Base-by-base conservation (phyloP, 192 early-diverging fungal species). In the Radiomyces spectabilis region DNA sequence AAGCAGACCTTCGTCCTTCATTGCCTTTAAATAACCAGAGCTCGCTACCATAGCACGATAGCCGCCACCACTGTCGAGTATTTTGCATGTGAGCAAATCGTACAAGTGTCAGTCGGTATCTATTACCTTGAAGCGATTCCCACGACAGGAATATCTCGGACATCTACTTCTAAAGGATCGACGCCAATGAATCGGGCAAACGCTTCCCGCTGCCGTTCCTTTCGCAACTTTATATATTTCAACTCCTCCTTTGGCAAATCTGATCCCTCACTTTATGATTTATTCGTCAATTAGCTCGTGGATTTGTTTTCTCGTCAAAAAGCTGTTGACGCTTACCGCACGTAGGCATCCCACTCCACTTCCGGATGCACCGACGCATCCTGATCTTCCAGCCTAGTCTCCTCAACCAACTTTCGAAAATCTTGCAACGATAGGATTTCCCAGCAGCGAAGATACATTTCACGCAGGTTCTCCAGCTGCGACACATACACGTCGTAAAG, bases 181-280 rank as follows among this genome's bases (percentile, higher is more conserved):
- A 86, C 86, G 2, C 84, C 80, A 59, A 91, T 85, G 59, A 86
- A 89, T 56, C 80, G 70, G 16, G 88, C 85, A 75, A 91, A 91
- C 3, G 46, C 15, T 30, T 5, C 4, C 16, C 40, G 39, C 19
- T 55, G 38, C 21, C 2, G 39, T 6, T 1, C 38, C 30, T 41
- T 53, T 19, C 51, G n/a, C 26, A 2, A 10, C 13, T 43, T 18
- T 15, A 9, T 9, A 22, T 29, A 48, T 9, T 13, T 13, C 33
- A 35, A 35, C 33, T 35, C 13, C 5, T 35, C 33, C 13, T 35
- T 35, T 35, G 33, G 15, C 10, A 0, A 2, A 16, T 48, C 46
- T 15, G 13, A 7, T 48, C n/a, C 5, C 19, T 42, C n/a, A 9
- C 19, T 42, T 42, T 42, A 18, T 42, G 8, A 18, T 35, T 35